A percentile compares a stretch with the other conserved stretches of the same genome.
Evolutionary conservation across 148 eudicot species (phyloP).

Genomic region (Amaranthus palmeri): DNA sequence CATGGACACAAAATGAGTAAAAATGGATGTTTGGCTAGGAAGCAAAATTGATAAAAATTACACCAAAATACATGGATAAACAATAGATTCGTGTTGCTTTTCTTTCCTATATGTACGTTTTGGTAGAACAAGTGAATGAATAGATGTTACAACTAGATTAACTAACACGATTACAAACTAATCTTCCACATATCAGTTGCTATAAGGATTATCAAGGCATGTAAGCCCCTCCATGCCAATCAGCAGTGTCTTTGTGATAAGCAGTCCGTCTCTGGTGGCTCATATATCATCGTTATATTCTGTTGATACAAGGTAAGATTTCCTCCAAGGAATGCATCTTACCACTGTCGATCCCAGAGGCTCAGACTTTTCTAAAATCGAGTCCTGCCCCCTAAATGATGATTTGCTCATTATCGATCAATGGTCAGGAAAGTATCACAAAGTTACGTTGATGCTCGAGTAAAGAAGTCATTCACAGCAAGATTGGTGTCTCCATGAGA

Average conservation of each 20-base stretch:
- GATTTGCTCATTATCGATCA: not conserved
- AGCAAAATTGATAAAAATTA: constrained; percentile 13
- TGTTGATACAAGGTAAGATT: not conserved
- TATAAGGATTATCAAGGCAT: constrained; percentile 4
- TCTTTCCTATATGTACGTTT: constrained; percentile 20
- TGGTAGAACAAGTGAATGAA: constrained; percentile 13
- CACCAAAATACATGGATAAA: constrained; percentile 11
- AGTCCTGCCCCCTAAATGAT: not conserved
- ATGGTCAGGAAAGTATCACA: not conserved
- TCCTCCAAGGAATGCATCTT: not conserved
- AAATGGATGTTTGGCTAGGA: not conserved
- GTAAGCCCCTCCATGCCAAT: constrained; percentile 6
- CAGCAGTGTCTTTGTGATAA: constrained; percentile 6
- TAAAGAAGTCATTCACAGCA: constrained; percentile 85
- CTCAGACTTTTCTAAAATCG: constrained; percentile 8
- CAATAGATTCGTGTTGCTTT: constrained; percentile 12
- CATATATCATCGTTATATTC: not conserved
- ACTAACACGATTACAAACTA: constrained; percentile 13
- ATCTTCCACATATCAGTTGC: constrained; percentile 16
- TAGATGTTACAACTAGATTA: constrained; percentile 17
- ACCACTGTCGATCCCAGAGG: constrained; percentile 3
- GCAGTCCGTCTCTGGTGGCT: not conserved
- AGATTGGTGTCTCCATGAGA: constrained; percentile 91
- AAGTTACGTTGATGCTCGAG: constrained; percentile 48
- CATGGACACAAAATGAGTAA: not conserved